These are phyloP conservation scores for Trametes villosa DNA, from an alignment of 768 basidiomycete species.

Conservation along the genomic window DNA sequence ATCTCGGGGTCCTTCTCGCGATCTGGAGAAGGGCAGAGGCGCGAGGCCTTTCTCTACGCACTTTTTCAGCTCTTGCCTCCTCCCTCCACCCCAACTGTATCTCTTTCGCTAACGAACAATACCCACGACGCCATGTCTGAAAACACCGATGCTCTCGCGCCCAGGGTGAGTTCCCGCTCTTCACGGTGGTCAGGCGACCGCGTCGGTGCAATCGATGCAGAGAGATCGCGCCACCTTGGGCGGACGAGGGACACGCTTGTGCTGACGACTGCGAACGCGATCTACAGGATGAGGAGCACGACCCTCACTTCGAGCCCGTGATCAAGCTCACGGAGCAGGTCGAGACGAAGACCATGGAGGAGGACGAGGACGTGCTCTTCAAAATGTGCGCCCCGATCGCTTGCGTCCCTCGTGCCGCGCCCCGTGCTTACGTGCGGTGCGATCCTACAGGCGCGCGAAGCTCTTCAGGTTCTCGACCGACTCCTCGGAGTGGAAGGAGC, in stretches of 20 bases:
- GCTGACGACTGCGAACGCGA: conserved; percentile 18
- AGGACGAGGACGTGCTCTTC: conserved; percentile 91
- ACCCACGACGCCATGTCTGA: conserved; percentile 30
- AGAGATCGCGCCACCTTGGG: conserved; percentile 34
- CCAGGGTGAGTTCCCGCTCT: conserved; percentile 57
- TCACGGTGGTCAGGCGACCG: conserved; percentile 16
- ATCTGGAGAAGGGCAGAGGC: conserved; percentile 23
- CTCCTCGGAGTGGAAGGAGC: conserved; percentile 94
- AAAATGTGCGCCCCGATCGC: conserved; percentile 77
- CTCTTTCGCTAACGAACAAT: conserved; percentile 15
- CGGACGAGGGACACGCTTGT: conserved; percentile 3
- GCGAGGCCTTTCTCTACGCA: conserved; percentile 21
- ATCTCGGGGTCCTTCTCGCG: conserved; percentile 26
- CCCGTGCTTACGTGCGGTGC: conserved; percentile 3
- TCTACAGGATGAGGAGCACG: conserved; percentile 72
- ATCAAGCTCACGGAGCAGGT: conserved; percentile 96
- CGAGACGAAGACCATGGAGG: conserved; percentile 93
- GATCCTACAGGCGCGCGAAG: conserved; percentile 85
- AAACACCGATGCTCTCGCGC: conserved; percentile 62
- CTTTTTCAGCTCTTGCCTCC: conserved; percentile 23
- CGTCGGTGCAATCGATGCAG: conserved; percentile 26
- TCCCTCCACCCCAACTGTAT: conserved; percentile 2
- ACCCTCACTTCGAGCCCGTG: conserved; percentile 94
- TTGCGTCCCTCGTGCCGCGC: conserved; percentile 29
- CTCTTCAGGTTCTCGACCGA: conserved; percentile 89